phyloP scores from a whole-genome alignment of 306 rosid genomes.

The Gastrolobium villosum region DNA sequence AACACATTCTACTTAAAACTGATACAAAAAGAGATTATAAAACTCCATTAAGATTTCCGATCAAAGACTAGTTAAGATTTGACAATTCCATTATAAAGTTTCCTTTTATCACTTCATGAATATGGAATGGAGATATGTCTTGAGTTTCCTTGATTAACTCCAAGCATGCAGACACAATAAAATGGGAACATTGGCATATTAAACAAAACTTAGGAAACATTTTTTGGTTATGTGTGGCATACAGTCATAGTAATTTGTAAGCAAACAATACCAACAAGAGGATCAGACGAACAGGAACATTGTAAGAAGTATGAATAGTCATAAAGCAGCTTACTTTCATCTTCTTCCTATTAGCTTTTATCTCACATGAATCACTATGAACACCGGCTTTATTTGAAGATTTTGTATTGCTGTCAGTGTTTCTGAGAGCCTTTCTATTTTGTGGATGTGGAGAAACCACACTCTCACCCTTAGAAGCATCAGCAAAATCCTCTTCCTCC shows the following conservation, averaged over 20 bases:
- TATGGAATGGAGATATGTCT: conserved; percentile 24
- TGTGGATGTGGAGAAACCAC: conserved; percentile 46
- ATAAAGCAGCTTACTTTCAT: conserved; percentile 68
- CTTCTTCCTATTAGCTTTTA: conserved; percentile 75
- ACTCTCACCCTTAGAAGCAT: conserved; percentile 58
- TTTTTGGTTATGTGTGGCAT: not conserved
- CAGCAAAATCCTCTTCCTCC: conserved; percentile 61
- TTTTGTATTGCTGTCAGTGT: conserved; percentile 49
- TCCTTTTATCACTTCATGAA: conserved; percentile 25
- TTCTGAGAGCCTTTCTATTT: conserved; percentile 51
- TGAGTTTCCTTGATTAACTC: conserved; percentile 23
- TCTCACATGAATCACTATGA: conserved; percentile 46
- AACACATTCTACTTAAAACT: conserved; percentile 15
- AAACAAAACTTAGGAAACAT: conserved; percentile 16
- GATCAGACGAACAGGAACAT: conserved; percentile 32
- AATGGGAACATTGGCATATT: conserved; percentile 23
- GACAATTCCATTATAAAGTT: conserved; percentile 15
- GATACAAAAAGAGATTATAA: conserved; percentile 4
- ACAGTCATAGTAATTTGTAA: conserved; percentile 3
- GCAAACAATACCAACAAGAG: not conserved
- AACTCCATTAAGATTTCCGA: conserved; percentile 2
- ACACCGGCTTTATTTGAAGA: conserved; percentile 55
- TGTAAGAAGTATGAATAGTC: conserved; percentile 25
- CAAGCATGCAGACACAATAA: conserved; percentile 23
- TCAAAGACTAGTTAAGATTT: conserved; percentile 16